phyloP scores from a whole-genome alignment of 2,329 filamentous ascomycete genomes.

The Moelleriella libera region DNA sequence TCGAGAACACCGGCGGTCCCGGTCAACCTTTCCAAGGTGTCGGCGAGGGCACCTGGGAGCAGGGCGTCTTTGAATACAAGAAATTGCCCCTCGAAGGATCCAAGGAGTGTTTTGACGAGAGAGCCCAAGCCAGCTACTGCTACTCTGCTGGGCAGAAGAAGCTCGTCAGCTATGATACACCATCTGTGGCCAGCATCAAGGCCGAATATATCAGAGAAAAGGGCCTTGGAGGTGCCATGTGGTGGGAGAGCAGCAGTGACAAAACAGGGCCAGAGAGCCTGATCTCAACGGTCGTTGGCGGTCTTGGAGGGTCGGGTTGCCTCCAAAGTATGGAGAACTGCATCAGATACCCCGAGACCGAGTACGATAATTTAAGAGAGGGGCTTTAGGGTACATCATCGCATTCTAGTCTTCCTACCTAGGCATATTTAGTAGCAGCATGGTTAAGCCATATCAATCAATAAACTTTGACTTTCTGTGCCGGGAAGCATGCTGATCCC shows the following conservation, averaged over 20 bases:
- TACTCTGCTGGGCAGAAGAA: slow-evolving; percentile 49
- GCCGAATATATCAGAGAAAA: slow-evolving; percentile 52
- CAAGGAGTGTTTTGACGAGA: slow-evolving; percentile 47
- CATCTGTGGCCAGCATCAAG: slow-evolving; percentile 53
- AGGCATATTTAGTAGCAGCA: too few relatives aligned
- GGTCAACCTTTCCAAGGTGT: slow-evolving; percentile 57
- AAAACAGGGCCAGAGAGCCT: slow-evolving; percentile 50
- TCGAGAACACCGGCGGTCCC: slow-evolving; percentile 62
- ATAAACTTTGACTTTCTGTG: too few relatives aligned
- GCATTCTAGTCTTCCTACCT: too few relatives aligned
- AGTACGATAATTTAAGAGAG: slow-evolving; percentile 55
- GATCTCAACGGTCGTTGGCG: slow-evolving; percentile 48
- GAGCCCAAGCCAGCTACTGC: slow-evolving; percentile 60
- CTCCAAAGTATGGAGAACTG: slow-evolving; percentile 44
- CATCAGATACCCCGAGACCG: slow-evolving; percentile 47
- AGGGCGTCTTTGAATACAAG: slow-evolving; percentile 82
- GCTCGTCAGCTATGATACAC: slow-evolving; percentile 71
- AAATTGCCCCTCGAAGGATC: slow-evolving; percentile 57
- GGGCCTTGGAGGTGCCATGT: slow-evolving; percentile 81
- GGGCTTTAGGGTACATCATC: slow-evolving; percentile 31
- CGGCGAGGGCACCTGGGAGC: slow-evolving; percentile 72
- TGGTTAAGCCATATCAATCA: too few relatives aligned
- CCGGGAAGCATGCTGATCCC: too few relatives aligned
- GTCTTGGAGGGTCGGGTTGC: slow-evolving; percentile 35
- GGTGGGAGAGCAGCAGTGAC: slow-evolving; percentile 86